Percentiles rank a stretch among this genome's conserved stretches.
These are phyloP conservation scores for Paulownia fortunei DNA, from an alignment of 257 asterid genomes.

Conservation along the genomic window DNA sequence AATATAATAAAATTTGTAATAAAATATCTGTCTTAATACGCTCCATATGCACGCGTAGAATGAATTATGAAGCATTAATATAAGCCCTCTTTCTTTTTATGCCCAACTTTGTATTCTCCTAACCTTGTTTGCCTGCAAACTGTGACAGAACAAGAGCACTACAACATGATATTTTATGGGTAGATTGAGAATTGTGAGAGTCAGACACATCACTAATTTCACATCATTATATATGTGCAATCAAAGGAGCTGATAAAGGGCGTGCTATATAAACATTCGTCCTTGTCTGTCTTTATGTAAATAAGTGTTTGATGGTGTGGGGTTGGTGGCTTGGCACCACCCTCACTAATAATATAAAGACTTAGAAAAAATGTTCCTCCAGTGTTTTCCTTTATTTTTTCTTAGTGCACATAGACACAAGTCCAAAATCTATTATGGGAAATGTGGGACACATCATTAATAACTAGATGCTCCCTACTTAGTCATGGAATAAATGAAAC, in stretches of 20 bases:
- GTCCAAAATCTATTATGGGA: constrained; percentile 14
- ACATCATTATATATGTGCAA: constrained; percentile 37
- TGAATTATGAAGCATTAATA: too few species aligned
- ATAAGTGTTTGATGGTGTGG: constrained; percentile 15
- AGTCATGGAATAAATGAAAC: not conserved
- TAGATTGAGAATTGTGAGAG: not conserved
- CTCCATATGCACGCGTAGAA: too few species aligned
- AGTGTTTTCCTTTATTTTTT: not conserved
- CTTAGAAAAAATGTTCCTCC: constrained; percentile 13
- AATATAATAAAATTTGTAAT: too few species aligned
- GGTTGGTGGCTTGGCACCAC: constrained; percentile 20
- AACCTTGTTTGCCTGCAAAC: not conserved
- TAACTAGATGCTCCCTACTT: not conserved
- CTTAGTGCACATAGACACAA: not conserved
- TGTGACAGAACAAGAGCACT: not conserved
- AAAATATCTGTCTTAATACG: too few species aligned
- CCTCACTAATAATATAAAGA: not conserved
- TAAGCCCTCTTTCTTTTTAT: not conserved
- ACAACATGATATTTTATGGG: not conserved
- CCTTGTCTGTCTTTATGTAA: constrained; percentile 1
- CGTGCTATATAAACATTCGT: constrained; percentile 11
- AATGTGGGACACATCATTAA: constrained; percentile 27
- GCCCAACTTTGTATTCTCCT: not conserved
- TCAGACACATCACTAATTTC: not conserved
- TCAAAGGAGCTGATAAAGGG: constrained; percentile 1